A percentile compares a stretch with the other conserved stretches of the same genome.
Conservation (phyloP, 768 basidiomycete genomes). For the Phylloporus sp. region DNA sequence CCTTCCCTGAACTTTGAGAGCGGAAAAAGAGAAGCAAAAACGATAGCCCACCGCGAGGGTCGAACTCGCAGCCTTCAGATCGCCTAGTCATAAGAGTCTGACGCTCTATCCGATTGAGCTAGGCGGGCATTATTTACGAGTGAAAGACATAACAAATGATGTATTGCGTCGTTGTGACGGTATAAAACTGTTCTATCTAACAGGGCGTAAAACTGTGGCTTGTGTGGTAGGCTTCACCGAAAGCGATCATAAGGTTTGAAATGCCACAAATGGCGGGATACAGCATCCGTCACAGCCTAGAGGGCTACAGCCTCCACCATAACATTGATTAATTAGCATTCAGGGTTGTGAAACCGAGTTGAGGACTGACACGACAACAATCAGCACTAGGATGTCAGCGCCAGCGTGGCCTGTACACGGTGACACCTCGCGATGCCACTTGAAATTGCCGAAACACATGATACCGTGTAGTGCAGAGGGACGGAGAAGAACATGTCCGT, state of each 20-base stretch:
- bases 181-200: no score
- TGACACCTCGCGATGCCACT: background rate
- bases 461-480: background rate
- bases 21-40: constrained; percentile 13
- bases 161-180: no score
- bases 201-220: constrained; percentile 28
- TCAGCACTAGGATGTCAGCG: background rate
- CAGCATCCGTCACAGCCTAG: constrained; percentile 12
- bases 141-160: no score
- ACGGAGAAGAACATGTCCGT: background rate
- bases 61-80: constrained; percentile 65
- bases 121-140: constrained; percentile 40
- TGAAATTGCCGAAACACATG: background rate
- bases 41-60: constrained; percentile 59
- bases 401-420: constrained; percentile 1
- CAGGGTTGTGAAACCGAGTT: constrained; percentile 18
- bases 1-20: background rate
- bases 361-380: constrained; percentile 2
- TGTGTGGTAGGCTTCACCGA: constrained; percentile 4
- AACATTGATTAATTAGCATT: constrained; percentile 16
- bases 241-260: constrained; percentile 6
- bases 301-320: constrained; percentile 9
- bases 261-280: constrained; percentile 12
- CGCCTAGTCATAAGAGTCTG: constrained; percentile 52
- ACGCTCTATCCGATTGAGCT: constrained; percentile 69